Percentiles rank a stretch among this genome's conserved stretches.
Evolutionary conservation across 345 rosid genomes (phyloP).

Genomic region (Corymbia maculata): DNA sequence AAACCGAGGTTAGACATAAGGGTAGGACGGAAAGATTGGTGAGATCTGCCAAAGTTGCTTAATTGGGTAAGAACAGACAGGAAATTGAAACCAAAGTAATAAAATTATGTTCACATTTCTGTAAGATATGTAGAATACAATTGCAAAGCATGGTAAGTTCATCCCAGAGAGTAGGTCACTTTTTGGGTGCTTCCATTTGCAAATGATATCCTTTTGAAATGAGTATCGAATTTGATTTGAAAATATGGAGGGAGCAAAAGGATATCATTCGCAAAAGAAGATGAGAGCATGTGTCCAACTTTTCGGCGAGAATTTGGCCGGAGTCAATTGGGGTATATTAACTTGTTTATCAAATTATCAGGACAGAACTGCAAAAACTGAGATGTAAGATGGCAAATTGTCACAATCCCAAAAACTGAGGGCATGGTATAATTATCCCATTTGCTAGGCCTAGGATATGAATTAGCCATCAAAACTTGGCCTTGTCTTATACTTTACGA

Average conservation of each 20-base stretch:
- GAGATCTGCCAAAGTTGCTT: no score
- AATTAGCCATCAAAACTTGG: background rate
- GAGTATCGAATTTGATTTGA: background rate
- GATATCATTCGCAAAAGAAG: background rate
- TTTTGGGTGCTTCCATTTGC: background rate
- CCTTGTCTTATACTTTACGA: background rate
- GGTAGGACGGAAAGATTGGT: no score
- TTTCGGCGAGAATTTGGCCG: background rate
- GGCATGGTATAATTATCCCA: background rate
- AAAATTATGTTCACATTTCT: background rate
- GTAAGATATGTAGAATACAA: background rate
- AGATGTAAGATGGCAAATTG: background rate
- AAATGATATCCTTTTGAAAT: background rate
- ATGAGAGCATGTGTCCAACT: background rate
- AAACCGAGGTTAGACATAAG: no score
- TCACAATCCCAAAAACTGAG: background rate
- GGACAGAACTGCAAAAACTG: background rate
- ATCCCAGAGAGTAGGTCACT: background rate
- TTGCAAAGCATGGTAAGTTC: background rate
- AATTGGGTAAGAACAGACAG: background rate
- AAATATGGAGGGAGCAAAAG: background rate
- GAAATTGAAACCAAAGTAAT: background rate
- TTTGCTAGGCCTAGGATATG: background rate
- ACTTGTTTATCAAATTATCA: background rate
- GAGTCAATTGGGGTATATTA: background rate